Percentiles rank a stretch among this genome's conserved stretches.
phyloP scores from a whole-genome alignment of 2,329 filamentous ascomycete genomes.

The Elsinoe fawcettii region DNA sequence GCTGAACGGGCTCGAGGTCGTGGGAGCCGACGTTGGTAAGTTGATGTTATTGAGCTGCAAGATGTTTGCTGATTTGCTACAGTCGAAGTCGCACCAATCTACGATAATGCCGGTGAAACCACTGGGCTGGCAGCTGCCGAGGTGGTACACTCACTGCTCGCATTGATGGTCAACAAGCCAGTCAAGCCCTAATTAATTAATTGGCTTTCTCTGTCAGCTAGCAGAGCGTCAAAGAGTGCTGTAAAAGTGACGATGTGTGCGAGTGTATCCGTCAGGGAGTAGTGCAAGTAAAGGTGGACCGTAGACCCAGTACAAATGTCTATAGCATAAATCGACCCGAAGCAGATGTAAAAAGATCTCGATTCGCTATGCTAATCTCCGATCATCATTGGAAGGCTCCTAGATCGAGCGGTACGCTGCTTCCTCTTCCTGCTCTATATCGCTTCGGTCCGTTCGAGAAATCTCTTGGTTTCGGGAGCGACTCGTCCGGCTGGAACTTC shows the following conservation, averaged over 20 bases:
- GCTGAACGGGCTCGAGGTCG: conserved; percentile 49
- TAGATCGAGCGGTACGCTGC: conserved; percentile 86
- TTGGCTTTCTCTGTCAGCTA: not conserved
- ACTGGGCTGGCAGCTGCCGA: conserved; percentile 50
- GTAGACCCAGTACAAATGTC: not conserved
- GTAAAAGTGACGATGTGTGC: not conserved
- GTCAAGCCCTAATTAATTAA: conserved; percentile 2
- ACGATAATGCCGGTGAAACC: conserved; percentile 53
- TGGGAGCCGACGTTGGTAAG: conserved; percentile 48
- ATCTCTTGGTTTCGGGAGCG: conserved; percentile 76
- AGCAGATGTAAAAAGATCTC: not conserved
- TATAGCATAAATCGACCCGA: not conserved
- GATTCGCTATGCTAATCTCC: not conserved
- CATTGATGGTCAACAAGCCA: conserved; percentile 37
- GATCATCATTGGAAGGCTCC: conserved; percentile 43
- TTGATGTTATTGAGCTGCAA: not conserved
- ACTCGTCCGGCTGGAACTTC: conserved; percentile 75
- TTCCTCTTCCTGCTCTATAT: conserved; percentile 86
- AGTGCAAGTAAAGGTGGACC: not conserved
- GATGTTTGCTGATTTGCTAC: not conserved
- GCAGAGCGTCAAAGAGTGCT: not conserved
- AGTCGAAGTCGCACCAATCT: conserved; percentile 54
- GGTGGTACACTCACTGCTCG: conserved; percentile 44
- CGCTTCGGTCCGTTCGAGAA: conserved; percentile 67
- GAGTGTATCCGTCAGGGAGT: not conserved